Base-by-base conservation (phyloP, 495 filamentous ascomycete genomes). In the Tuber indicum region DNA sequence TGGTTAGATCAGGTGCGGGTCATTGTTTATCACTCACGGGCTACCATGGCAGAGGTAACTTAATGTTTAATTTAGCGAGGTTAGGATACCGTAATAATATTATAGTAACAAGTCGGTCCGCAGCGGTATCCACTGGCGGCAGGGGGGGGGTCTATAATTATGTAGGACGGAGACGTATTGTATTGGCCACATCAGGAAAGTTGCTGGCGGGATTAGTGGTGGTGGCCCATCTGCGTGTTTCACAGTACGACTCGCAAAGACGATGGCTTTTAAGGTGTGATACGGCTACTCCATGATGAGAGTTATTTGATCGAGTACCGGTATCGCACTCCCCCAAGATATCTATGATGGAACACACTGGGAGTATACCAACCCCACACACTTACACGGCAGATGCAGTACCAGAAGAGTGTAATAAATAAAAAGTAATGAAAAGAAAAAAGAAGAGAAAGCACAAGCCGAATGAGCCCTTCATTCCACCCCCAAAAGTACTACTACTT, bases 401-500 rank as follows among this genome's bases (percentile, higher is more conserved):
- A 23, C 21, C 47, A 23, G 47, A 49, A 23, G 21, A 46, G 45
- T 46, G 16, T 19, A 46, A 19, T 46, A 4, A 47, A 39, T 46
- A 4, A 47, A 39, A 73, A 73, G 72, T 47, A 49, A 73, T 14
- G 41, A 44, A n/a, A 8, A 19, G 36, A 52, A n/a, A 41, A 45
- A 73, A 1, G 49, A 75, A 46, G 16, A 17, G 16, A 46, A 43
- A 42, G 19, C 17, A 21, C 10, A 36, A 58, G n/a, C 39, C n/a
- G 41, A 44, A 45, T 41, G 39, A 12, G n/a, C 26, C 46, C 66
- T 46, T 39, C 45, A 41, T 41, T 52, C 32, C 23, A 42, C 23
- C 42, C 23, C 9, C 14, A n/a, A 36, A 36, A 49, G 43, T 17
- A 42, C 58, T 41, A 41, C 39, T 82, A 84, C 49, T 78, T 81